Percentiles rank a stretch among this genome's conserved stretches.
phyloP scores from a whole-genome alignment of 208 protist genomes.

The Strigomonas galati region DNA sequence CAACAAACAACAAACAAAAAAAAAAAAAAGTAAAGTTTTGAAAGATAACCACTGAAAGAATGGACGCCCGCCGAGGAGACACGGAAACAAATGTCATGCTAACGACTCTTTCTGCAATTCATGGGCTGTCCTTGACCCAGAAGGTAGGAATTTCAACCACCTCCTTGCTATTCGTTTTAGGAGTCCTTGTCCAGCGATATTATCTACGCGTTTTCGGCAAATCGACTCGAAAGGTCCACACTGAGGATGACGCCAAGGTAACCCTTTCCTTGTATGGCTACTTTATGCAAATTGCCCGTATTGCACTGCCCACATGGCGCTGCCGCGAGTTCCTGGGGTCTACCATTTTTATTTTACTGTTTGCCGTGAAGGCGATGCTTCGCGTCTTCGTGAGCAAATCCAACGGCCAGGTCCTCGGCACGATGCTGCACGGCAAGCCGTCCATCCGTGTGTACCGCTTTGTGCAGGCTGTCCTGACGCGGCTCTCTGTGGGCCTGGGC shows the following conservation, averaged over 20 bases:
- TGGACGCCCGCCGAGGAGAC: too few species aligned
- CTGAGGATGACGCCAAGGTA: slow-evolving; percentile 59
- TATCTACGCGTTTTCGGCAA: slow-evolving; percentile 38
- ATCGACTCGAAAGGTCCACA: slow-evolving; percentile 36
- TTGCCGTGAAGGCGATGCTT: slow-evolving; percentile 73
- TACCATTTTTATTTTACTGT: slow-evolving; percentile 73
- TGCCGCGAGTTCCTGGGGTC: slow-evolving; percentile 67
- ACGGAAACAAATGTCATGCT: not conserved
- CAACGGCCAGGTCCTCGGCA: slow-evolving; percentile 60
- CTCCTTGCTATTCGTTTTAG: slow-evolving; percentile 23
- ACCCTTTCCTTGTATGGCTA: slow-evolving; percentile 45
- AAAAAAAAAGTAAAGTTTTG: too few species aligned
- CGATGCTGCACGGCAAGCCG: slow-evolving; percentile 58
- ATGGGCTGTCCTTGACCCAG: not conserved
- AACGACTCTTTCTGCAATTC: not conserved
- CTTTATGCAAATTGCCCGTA: slow-evolving; percentile 55
- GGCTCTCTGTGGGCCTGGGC: slow-evolving; percentile 38
- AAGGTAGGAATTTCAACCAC: slow-evolving; percentile 15
- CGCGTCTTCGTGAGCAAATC: slow-evolving; percentile 57
- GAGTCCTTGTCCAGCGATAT: slow-evolving; percentile 38
- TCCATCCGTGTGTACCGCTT: slow-evolving; percentile 49
- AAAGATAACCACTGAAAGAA: too few species aligned
- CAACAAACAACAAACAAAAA: too few species aligned
- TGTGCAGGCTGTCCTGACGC: slow-evolving; percentile 39
- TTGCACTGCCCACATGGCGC: slow-evolving; percentile 69